A percentile compares a stretch with the other conserved stretches of the same genome.
Evolutionary conservation across 257 asterid species (phyloP).

Genomic region (Jaltomata sinuosa): DNA sequence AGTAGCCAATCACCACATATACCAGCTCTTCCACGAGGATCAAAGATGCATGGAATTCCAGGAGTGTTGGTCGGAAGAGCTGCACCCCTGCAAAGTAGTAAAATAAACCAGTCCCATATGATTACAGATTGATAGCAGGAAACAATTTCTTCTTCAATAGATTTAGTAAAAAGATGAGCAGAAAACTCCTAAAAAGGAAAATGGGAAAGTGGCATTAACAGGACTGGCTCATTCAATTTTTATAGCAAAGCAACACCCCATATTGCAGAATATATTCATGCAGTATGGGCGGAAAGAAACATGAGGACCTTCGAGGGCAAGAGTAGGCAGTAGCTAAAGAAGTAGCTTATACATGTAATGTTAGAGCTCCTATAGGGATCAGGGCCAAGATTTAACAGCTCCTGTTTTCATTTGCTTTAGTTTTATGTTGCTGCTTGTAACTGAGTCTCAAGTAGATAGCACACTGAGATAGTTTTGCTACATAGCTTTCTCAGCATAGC

Average conservation of each 20-base stretch:
- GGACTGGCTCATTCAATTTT: background rate
- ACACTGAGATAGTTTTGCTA: background rate
- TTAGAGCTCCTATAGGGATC: background rate
- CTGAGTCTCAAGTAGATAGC: background rate
- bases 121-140: background rate
- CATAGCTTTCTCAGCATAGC: background rate
- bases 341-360: background rate
- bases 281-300: background rate
- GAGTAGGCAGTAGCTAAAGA: background rate
- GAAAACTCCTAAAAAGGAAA: background rate
- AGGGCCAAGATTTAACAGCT: background rate
- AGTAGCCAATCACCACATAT: conserved; percentile 95
- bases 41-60: conserved; percentile 77
- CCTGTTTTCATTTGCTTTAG: background rate
- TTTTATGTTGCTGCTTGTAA: background rate
- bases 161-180: background rate
- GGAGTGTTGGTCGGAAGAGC: conserved; percentile 95
- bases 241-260: background rate
- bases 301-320: background rate
- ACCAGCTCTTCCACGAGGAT: conserved; percentile 94
- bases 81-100: conserved; percentile 69
- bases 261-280: background rate
- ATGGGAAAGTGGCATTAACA: background rate
- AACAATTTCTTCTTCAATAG: background rate
- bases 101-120: background rate